Conservation (phyloP, 2,329 filamentous ascomycete species). For the Penicillium palitans region DNA sequence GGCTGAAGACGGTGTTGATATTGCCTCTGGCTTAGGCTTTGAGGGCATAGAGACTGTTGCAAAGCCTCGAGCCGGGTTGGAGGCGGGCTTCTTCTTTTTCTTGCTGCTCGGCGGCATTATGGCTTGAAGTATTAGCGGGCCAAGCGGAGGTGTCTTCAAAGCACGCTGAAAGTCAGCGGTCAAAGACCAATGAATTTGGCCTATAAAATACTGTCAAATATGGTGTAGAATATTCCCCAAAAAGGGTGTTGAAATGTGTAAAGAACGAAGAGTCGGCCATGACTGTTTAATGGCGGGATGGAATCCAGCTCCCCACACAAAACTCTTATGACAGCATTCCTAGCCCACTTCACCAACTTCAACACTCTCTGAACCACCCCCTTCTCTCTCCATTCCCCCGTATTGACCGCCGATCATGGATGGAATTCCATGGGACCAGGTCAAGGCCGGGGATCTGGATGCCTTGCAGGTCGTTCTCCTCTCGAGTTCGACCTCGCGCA, state of each 20-base stretch:
- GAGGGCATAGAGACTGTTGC: constrained; percentile 91
- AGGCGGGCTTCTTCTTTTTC: constrained; percentile 88
- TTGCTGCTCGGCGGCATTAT: constrained; percentile 70
- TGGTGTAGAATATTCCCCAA: constrained; percentile 4
- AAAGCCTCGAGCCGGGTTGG: constrained; percentile 88
- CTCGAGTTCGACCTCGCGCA: constrained; percentile 45
- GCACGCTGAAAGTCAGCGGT: constrained; percentile 9
- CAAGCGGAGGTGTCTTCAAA: constrained; percentile 13
- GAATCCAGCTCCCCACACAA: constrained; percentile 35
- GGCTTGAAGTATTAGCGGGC: constrained; percentile 6
- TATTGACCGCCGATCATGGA: constrained; percentile 42
- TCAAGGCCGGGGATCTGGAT: constrained; percentile 44
- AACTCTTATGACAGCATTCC: constrained; percentile 45
- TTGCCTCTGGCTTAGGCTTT: constrained; percentile 61
- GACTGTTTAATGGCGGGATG: constrained; percentile 25
- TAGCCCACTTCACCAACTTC: constrained; percentile 28
- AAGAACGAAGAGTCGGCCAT: constrained; percentile 18
- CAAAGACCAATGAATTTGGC: neutral
- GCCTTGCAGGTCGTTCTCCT: constrained; percentile 42
- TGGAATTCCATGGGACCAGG: constrained; percentile 47
- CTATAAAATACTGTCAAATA: neutral
- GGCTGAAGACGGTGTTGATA: constrained; percentile 36
- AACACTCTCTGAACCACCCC: constrained; percentile 22
- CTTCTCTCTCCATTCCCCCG: constrained; percentile 32
- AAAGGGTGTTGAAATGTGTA: constrained; percentile 15